Evolutionary conservation across 2,329 filamentous ascomycete species (phyloP).

Genomic region (Calycina marina): DNA sequence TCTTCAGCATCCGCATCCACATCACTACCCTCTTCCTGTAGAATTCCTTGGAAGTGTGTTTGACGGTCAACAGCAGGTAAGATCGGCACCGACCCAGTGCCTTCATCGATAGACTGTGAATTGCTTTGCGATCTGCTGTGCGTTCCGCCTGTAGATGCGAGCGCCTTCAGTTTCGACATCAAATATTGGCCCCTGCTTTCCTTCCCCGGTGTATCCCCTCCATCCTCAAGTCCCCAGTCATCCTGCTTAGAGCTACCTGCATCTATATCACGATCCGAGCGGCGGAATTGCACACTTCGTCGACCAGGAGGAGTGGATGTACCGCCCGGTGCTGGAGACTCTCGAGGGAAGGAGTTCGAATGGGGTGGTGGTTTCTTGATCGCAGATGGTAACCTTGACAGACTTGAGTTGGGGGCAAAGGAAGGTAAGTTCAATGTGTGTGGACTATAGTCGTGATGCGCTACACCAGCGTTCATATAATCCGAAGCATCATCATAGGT

Average conservation of each 20-base stretch:
- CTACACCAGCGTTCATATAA: slow-evolving; percentile 21
- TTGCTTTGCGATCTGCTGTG: slow-evolving; percentile 31
- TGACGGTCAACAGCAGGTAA: slow-evolving; percentile 33
- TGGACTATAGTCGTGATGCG: slow-evolving; percentile 12
- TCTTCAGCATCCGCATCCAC: slow-evolving; percentile 73
- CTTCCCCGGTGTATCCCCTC: slow-evolving; percentile 39
- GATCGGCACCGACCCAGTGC: slow-evolving; percentile 26
- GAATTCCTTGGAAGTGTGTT: slow-evolving; percentile 36
- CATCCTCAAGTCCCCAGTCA: slow-evolving; percentile 44
- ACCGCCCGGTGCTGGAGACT: slow-evolving; percentile 10
- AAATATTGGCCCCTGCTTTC: slow-evolving; percentile 49
- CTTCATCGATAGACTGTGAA: slow-evolving; percentile 21
- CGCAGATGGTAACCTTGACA: slow-evolving; percentile 8
- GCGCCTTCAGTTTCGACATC: slow-evolving; percentile 64
- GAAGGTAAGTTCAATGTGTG: slow-evolving; percentile 1
- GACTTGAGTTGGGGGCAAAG: slow-evolving; percentile 2
- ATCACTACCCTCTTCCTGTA: slow-evolving; percentile 49
- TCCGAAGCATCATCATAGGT: slow-evolving; percentile 16
- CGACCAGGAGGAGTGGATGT: slow-evolving; percentile 26
- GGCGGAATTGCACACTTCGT: slow-evolving; percentile 64
- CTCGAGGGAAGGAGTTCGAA: slow-evolving; percentile 7
- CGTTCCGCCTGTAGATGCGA: slow-evolving; percentile 38
- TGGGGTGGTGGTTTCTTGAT: slow-evolving; percentile 7
- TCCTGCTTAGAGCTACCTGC: slow-evolving; percentile 42
- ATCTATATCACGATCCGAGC: slow-evolving; percentile 30